phyloP scores from a whole-genome alignment of 805 yeast genomes.

The Lipomyces japonicus region DNA sequence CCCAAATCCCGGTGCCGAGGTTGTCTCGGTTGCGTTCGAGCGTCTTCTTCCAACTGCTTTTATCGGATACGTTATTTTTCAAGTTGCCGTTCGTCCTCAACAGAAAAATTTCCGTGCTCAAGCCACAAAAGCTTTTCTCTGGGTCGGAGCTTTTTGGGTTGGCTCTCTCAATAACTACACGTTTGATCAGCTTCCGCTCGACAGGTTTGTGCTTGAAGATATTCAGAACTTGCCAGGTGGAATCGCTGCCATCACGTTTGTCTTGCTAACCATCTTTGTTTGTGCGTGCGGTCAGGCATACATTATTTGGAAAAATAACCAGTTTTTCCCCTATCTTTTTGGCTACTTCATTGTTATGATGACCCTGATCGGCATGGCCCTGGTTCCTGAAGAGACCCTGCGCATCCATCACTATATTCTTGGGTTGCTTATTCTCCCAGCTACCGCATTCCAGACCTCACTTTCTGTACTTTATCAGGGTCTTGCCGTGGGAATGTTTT shows the following conservation, averaged over 20 bases:
- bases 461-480: constrained; percentile 69
- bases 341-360: constrained; percentile 49
- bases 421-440: constrained; percentile 75
- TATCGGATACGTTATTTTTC: constrained; percentile 68
- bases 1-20: constrained; percentile 52
- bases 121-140: constrained; percentile 45
- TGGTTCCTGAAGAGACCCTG: constrained; percentile 63
- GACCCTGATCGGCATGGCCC: constrained; percentile 46
- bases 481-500: constrained; percentile 68
- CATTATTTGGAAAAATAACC: constrained; percentile 64
- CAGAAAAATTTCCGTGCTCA: constrained; percentile 32
- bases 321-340: constrained; percentile 53
- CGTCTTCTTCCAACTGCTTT: constrained; percentile 73
- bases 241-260: constrained; percentile 53
- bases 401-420: constrained; percentile 68
- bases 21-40: constrained; percentile 67
- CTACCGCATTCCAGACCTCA: constrained; percentile 57
- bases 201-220: constrained; percentile 70
- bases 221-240: constrained; percentile 76
- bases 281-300: constrained; percentile 73
- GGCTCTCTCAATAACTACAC: constrained; percentile 83
- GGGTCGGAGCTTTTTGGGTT: constrained; percentile 82
- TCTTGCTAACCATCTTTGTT: constrained; percentile 46
- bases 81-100: constrained; percentile 36
- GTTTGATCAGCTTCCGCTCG: constrained; percentile 84